Conservation (phyloP, 1,139 yeast species). For the Meyerozyma athensensis region DNA sequence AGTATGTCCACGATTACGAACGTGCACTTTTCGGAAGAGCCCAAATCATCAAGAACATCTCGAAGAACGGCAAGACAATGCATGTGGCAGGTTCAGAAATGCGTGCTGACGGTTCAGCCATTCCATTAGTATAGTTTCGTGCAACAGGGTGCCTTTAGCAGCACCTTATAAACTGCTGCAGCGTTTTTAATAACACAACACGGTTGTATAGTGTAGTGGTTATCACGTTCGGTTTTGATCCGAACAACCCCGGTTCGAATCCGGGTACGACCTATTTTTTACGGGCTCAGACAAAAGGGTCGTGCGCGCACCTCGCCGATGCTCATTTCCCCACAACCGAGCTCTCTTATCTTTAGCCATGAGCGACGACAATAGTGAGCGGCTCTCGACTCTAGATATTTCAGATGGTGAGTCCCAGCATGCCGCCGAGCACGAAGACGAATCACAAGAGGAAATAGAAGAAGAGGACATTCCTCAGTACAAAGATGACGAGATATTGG, state of each 20-base stretch:
- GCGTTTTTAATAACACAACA: background rate
- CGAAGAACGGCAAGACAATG: constrained; percentile 36
- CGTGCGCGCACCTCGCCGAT: background rate
- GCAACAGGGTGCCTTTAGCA: constrained; percentile 11
- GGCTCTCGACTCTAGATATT: background rate
- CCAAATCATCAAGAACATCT: constrained; percentile 57
- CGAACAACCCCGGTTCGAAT: constrained; percentile 93
- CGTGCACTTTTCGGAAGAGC: constrained; percentile 64
- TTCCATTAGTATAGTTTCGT: constrained; percentile 40
- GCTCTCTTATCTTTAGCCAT: background rate
- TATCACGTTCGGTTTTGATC: constrained; percentile 54
- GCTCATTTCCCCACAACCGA: background rate
- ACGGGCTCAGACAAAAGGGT: background rate
- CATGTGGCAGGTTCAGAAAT: constrained; percentile 73
- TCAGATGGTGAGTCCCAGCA: background rate
- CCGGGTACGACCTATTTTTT: constrained; percentile 80
- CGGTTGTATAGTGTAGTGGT: constrained; percentile 50
- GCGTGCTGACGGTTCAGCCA: constrained; percentile 79
- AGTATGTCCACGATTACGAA: constrained; percentile 38
- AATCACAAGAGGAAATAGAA: background rate
- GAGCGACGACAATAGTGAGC: background rate
- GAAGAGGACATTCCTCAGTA: background rate
- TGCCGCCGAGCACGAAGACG: background rate
- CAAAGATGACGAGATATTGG: background rate
- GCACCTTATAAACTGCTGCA: background rate